A percentile compares a stretch with the other conserved stretches of the same genome.
phyloP scores from a whole-genome alignment of 1,284 basidiomycete species.

The Tilletia walkeri region DNA sequence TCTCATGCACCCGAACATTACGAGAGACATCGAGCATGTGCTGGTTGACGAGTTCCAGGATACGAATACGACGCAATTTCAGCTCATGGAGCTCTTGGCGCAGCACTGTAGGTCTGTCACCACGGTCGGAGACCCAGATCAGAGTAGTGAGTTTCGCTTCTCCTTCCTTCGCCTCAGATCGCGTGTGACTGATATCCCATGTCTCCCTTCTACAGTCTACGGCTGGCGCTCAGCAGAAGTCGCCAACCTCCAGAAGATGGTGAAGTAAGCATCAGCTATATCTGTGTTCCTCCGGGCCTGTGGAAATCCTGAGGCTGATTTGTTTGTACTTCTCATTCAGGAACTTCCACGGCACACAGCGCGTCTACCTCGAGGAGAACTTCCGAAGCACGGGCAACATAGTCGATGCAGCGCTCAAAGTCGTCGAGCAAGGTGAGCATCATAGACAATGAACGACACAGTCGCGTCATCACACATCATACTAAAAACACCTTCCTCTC shows the following conservation, averaged over 20 bases:
- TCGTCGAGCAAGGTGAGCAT: constrained; percentile 73
- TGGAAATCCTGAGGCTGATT: neutral
- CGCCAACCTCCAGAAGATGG: constrained; percentile 48
- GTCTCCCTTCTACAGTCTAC: neutral
- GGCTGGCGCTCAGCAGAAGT: constrained; percentile 77
- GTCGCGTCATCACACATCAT: constrained; percentile 9
- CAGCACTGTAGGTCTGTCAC: constrained; percentile 60
- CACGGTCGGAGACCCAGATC: constrained; percentile 88
- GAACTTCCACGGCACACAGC: constrained; percentile 55
- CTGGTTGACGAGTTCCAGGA: constrained; percentile 92
- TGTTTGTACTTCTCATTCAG: neutral
- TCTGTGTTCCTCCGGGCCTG: constrained; percentile 15
- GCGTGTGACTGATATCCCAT: neutral
- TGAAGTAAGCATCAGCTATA: constrained; percentile 4
- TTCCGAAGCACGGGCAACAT: constrained; percentile 82
- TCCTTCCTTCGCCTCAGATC: too few relatives aligned
- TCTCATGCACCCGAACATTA: constrained; percentile 62
- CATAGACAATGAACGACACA: constrained; percentile 2
- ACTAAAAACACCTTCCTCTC: neutral
- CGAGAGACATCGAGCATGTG: constrained; percentile 69
- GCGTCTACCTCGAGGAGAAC: constrained; percentile 80
- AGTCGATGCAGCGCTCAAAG: constrained; percentile 70
- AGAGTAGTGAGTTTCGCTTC: constrained; percentile 62
- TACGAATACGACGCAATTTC: constrained; percentile 81
- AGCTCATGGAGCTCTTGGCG: constrained; percentile 67